Evolutionary conservation across 371 early-diverging fungal genomes (phyloP), one percentile per base, ranked within the genome.

Genomic region (Mycotypha africana): DNA sequence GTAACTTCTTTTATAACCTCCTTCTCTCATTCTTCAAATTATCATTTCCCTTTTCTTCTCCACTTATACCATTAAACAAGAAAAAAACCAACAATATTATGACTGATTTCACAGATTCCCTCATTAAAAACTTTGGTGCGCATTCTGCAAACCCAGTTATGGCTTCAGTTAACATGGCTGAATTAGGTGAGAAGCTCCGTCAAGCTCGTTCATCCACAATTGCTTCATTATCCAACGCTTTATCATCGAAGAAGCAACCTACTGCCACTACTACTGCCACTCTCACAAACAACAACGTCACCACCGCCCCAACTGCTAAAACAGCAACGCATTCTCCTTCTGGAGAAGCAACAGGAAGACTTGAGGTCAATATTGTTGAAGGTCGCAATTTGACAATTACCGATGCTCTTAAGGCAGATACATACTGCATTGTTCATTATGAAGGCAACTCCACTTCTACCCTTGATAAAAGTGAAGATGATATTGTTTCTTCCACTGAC

Each of bases 391-490:
- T 77, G 31, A 60, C 66, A 7, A 44, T 74, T 20, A 44, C 47
- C 31, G 62, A 77, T 40, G 65, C 70, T 12, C 49, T 46, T 3
- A 59, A 66, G 38, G 42, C 67, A n/a, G 58, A 71, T 16, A 65
- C 74, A 0, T 78, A 70, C 40, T 75, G 78, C 34, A 49, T 75
- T 25, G 54, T 78, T 5, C 65, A 73, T 25, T 78, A 67, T 34
- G 70, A 78, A 26, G 71, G 65, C 19, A 70, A 66, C 17, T 61
- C 56, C 14, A 47, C 69, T 16, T 65, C 67, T 20, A 78, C 76
- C 1, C 58, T 56, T 11, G 59, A 73, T 33, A 22, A 42, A 45
- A 53, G 12, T 15, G 50, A 51, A 21, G 56, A 26, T 43, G 56
- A 11, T 44, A 42, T 36, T 16, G 31, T 37, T 40, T 48, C 45